These are phyloP conservation scores for Penicillium sumatraense DNA, from an alignment of 2,329 filamentous ascomycete genomes.

Conservation along the genomic window DNA sequence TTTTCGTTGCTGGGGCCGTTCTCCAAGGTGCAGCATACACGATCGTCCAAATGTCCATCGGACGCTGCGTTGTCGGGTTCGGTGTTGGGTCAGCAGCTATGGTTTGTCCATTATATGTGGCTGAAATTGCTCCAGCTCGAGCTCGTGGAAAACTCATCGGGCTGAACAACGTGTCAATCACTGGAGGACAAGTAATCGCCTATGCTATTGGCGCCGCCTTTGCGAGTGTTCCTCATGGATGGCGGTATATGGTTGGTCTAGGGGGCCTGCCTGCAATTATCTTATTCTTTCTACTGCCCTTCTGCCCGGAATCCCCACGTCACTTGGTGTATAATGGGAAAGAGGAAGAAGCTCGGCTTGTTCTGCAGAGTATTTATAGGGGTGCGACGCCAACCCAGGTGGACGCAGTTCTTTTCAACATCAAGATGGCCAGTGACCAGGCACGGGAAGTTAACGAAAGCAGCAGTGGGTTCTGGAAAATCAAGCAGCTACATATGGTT, in stretches of 20 bases:
- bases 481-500: slow-evolving; percentile 54
- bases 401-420: slow-evolving; percentile 49
- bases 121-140: slow-evolving; percentile 56
- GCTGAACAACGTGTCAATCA: slow-evolving; percentile 54
- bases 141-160: slow-evolving; percentile 47
- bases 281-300: slow-evolving; percentile 49
- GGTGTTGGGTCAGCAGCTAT: slow-evolving; percentile 56
- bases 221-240: slow-evolving; percentile 48
- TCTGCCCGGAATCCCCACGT: slow-evolving; percentile 44
- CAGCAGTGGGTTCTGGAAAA: slow-evolving; percentile 48
- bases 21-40: slow-evolving; percentile 43
- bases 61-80: slow-evolving; percentile 54
- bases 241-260: slow-evolving; percentile 57
- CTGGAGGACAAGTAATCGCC: slow-evolving; percentile 47
- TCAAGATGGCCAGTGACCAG: slow-evolving; percentile 47
- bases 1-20: slow-evolving; percentile 47
- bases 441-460: slow-evolving; percentile 45
- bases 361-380: slow-evolving; percentile 35
- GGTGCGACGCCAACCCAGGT: slow-evolving; percentile 47
- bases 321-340: slow-evolving; percentile 27
- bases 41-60: slow-evolving; percentile 51
- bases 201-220: slow-evolving; percentile 51
- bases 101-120: slow-evolving; percentile 54
- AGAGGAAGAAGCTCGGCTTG: slow-evolving; percentile 35
- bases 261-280: slow-evolving; percentile 55